A percentile compares a stretch with the other conserved stretches of the same genome.
These are phyloP conservation scores for Daldinia sp. DNA, from an alignment of 2,329 filamentous ascomycete genomes.

Conservation along the genomic window DNA sequence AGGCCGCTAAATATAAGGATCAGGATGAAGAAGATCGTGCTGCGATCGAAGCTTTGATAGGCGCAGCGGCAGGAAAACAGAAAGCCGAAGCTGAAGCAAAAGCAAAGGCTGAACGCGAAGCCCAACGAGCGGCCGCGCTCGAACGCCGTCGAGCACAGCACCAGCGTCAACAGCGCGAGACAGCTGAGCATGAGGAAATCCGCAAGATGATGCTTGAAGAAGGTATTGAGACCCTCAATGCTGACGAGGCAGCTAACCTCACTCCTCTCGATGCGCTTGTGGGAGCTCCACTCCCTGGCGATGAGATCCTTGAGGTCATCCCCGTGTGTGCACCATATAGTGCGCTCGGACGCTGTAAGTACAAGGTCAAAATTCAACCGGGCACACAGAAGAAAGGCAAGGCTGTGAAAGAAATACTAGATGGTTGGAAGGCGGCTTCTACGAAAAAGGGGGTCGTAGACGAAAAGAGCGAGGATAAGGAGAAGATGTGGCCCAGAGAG, in stretches of 20 bases:
- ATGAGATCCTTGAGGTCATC: constrained; percentile 80
- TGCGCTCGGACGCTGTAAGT: constrained; percentile 79
- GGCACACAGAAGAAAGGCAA: constrained; percentile 94
- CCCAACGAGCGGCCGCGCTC: constrained; percentile 76
- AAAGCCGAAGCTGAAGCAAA: constrained; percentile 76
- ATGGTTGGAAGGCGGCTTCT: constrained; percentile 78
- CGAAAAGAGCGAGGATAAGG: constrained; percentile 70
- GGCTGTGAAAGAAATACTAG: constrained; percentile 89
- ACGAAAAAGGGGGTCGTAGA: constrained; percentile 70
- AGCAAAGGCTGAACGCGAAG: constrained; percentile 76
- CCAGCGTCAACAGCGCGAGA: constrained; percentile 78
- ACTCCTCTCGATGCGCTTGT: constrained; percentile 77
- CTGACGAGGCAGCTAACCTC: constrained; percentile 66
- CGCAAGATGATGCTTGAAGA: constrained; percentile 71
- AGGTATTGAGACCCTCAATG: constrained; percentile 70
- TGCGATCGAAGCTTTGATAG: constrained; percentile 87
- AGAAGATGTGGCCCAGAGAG: constrained; percentile 87
- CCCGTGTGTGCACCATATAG: constrained; percentile 74
- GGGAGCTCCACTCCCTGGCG: constrained; percentile 81
- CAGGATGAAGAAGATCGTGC: constrained; percentile 95
- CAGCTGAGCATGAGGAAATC: constrained; percentile 80
- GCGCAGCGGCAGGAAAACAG: constrained; percentile 75
- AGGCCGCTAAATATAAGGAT: constrained; percentile 89
- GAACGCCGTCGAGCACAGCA: constrained; percentile 85
- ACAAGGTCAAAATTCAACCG: constrained; percentile 94